Evolutionary conservation across 179 eudicot genomes (phyloP).

Genomic region (Nepenthes alata): DNA sequence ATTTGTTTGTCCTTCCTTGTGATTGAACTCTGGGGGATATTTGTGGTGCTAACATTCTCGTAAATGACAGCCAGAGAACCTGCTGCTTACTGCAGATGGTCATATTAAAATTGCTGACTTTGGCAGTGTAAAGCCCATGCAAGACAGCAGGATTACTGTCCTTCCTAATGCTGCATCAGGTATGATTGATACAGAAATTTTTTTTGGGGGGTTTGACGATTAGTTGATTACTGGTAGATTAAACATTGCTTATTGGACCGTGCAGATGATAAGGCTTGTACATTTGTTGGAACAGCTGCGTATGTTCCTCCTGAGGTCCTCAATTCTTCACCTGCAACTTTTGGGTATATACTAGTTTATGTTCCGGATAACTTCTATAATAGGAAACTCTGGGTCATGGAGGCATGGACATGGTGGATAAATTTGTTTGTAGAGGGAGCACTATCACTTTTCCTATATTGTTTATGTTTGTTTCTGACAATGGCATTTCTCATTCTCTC

Average conservation of each 20-base stretch:
- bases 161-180: constrained; percentile 98
- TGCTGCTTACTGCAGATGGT: constrained; percentile 81
- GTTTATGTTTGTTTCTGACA: neutral
- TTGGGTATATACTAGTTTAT: constrained; percentile 47
- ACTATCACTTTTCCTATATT: neutral
- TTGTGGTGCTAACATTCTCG: constrained; percentile 11
- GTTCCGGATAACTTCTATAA: neutral
- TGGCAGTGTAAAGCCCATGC: constrained; percentile 97
- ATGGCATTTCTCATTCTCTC: constrained; percentile 2
- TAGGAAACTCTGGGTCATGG: neutral
- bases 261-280: constrained; percentile 93
- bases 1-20: neutral
- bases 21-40: neutral
- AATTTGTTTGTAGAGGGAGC: neutral
- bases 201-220: neutral
- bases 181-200: constrained; percentile 8
- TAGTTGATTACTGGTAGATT: neutral
- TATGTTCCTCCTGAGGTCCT: constrained; percentile 97
- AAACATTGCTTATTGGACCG: constrained; percentile 5
- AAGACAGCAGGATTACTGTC: constrained; percentile 76
- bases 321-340: constrained; percentile 94
- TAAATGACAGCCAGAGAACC: constrained; percentile 80
- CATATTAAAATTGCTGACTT: constrained; percentile 94
- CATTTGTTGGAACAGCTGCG: constrained; percentile 99
- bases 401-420: neutral